Percentiles rank a stretch among this genome's conserved stretches.
phyloP scores from a whole-genome alignment of 2,329 filamentous ascomycete genomes.

The Aspergillus brunneoviolaceus region DNA sequence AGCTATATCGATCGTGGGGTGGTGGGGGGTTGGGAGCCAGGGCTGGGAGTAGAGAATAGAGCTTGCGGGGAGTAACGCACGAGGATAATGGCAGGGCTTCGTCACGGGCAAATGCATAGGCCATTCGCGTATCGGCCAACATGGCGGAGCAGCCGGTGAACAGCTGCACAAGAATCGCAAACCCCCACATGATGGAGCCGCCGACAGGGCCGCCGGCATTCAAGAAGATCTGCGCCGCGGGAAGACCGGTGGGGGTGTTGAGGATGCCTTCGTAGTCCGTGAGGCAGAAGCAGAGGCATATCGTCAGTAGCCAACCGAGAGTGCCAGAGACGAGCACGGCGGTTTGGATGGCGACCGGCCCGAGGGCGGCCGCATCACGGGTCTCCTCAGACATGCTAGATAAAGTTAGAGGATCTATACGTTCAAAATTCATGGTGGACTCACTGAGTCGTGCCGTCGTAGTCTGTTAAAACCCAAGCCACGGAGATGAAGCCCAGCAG shows the following conservation, averaged over 20 bases:
- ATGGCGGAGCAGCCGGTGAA: slow-evolving; percentile 65
- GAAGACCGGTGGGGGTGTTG: slow-evolving; percentile 58
- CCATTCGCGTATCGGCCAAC: slow-evolving; percentile 63
- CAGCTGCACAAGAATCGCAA: slow-evolving; percentile 63
- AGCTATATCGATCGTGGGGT: too few relatives aligned
- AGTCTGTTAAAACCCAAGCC: slow-evolving; percentile 64
- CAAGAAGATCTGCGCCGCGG: slow-evolving; percentile 60
- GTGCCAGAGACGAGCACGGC: slow-evolving; percentile 61
- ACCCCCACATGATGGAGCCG: slow-evolving; percentile 62
- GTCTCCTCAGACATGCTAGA: slow-evolving; percentile 65
- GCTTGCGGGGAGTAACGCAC: slow-evolving; percentile 34
- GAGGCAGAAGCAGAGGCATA: slow-evolving; percentile 64
- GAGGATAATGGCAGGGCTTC: slow-evolving; percentile 60
- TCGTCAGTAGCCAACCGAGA: slow-evolving; percentile 62
- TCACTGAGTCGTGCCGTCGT: slow-evolving; percentile 65
- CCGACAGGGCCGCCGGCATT: slow-evolving; percentile 59
- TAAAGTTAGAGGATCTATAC: background rate
- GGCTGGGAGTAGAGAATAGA: background rate
- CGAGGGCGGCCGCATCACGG: slow-evolving; percentile 61
- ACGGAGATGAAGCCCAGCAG: slow-evolving; percentile 54
- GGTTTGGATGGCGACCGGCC: slow-evolving; percentile 59
- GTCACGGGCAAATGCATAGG: slow-evolving; percentile 61
- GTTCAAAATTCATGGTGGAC: slow-evolving; percentile 18
- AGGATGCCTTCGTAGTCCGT: slow-evolving; percentile 59
- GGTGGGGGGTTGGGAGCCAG: too few relatives aligned